phyloP scores from a whole-genome alignment of 257 asterid genomes.

The Orobanche coerulescens region DNA sequence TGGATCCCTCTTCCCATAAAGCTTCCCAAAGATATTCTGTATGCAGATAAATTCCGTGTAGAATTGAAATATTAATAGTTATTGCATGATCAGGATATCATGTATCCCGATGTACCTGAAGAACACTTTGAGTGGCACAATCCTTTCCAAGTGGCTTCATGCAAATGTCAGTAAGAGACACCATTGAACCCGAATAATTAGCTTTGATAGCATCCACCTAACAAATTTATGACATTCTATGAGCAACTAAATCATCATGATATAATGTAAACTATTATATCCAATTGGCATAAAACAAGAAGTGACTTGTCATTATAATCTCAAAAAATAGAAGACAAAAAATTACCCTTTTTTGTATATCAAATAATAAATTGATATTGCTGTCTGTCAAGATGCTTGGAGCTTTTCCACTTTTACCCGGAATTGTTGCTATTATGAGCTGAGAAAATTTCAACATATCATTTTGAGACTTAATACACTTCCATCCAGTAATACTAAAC shows the following conservation, averaged over 20 bases:
- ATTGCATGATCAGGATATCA: too few species aligned
- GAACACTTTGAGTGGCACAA: conserved; percentile 96
- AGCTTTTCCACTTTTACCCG: conserved; percentile 58
- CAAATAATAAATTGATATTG: conserved; percentile 79
- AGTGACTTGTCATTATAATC: conserved; percentile 1
- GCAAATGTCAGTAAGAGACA: conserved; percentile 88
- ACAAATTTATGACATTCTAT: conserved; percentile 22
- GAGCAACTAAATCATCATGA: neutral
- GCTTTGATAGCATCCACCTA: conserved; percentile 91
- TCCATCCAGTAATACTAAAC: neutral
- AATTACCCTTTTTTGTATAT: conserved; percentile 77
- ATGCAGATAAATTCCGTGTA: neutral
- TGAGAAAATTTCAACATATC: conserved; percentile 39
- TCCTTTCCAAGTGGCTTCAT: conserved; percentile 96
- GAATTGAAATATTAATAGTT: too few species aligned
- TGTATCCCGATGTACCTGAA: conserved; percentile 57
- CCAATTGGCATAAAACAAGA: conserved; percentile 2
- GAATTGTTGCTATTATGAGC: conserved; percentile 84
- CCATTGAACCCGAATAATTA: conserved; percentile 73
- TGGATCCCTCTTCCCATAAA: neutral
- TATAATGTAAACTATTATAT: neutral
- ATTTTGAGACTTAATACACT: conserved; percentile 1
- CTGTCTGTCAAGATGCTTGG: conserved; percentile 84
- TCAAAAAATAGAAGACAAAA: neutral
- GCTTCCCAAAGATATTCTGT: too few species aligned